A percentile compares a stretch with the other conserved stretches of the same genome.
phyloP scores from a whole-genome alignment of 2,329 filamentous ascomycete genomes.

The Penicillium oxalicum region DNA sequence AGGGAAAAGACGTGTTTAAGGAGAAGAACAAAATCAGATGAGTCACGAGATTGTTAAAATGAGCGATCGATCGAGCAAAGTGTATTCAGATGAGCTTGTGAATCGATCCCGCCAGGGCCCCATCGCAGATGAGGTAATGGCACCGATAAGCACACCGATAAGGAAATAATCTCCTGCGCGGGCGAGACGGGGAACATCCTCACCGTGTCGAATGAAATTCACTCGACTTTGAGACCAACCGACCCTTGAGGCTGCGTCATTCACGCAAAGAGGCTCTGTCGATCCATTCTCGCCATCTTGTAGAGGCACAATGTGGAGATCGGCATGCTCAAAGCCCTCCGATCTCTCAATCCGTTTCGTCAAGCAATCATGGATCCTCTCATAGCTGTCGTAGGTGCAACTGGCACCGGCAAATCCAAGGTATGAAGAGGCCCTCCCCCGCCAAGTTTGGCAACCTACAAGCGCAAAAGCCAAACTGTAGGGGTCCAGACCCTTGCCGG shows the following conservation, averaged over 20 bases:
- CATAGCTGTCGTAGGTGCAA: slow-evolving; percentile 79
- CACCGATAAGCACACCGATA: slow-evolving; percentile 8
- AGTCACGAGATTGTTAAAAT: not conserved
- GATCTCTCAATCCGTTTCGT: slow-evolving; percentile 17
- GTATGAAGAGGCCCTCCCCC: slow-evolving; percentile 43
- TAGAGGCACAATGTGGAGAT: not conserved
- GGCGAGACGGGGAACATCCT: too few relatives aligned
- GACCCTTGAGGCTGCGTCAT: not conserved
- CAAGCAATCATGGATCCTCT: slow-evolving; percentile 49
- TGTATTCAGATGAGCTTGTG: not conserved
- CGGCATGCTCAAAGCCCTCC: slow-evolving; percentile 26
- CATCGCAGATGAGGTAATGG: slow-evolving; percentile 15
- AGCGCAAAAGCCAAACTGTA: too few relatives aligned
- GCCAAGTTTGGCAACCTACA: not conserved
- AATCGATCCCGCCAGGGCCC: not conserved
- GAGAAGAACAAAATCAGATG: not conserved
- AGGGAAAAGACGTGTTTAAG: not conserved
- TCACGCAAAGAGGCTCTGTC: not conserved
- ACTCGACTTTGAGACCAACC: too few relatives aligned
- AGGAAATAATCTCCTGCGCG: slow-evolving; percentile 1
- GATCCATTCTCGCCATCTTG: slow-evolving; percentile 1
- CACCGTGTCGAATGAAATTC: not conserved
- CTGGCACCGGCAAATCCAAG: slow-evolving; percentile 89
- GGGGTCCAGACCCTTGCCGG: too few relatives aligned
- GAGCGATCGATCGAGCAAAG: not conserved